Base-by-base conservation (phyloP, 768 basidiomycete genomes). In the Vishniacozyma victoriae region DNA sequence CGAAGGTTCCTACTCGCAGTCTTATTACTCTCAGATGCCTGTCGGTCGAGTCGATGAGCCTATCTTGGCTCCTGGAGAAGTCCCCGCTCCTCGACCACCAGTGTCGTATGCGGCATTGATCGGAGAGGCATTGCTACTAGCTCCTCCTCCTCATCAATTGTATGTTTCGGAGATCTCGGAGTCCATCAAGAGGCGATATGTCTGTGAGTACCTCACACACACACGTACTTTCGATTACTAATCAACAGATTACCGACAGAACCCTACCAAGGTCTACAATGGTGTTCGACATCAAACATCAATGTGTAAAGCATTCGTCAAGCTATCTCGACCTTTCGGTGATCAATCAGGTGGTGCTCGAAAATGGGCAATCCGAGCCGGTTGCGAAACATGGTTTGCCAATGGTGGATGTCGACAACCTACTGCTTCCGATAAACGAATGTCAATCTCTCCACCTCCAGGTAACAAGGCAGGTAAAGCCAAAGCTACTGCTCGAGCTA, bases 201-300 rank as follows among this genome's bases (percentile, higher is more conserved):
- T 62, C 26, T 64, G 66, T 68, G 46, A 61, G 66, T 68, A 38
- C 18, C 13, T 15, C 37, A 18, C 33, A 9, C n/a, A 33, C 9
- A 9, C 9, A 33, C 29, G 29, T 33, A n/a, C 9, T n/a, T 33
- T 33, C 9, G 29, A 11, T 33, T 26, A 37, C 50, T 57, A 25
- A 54, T 31, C 14, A 19, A 1, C 42, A 68, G 66, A 64, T 51
- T 68, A 68, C 46, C 62, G 66, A 24, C 66, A 68, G 35, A 64
- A 72, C 60, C 68, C 70, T 2, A 54, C 64, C 31, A 61, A 70
- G 47, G 62, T 72, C 37, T 72, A 72, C 62, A 69, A 72, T 55
- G 70, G 70, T 14, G 62, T 72, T 35, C 59, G 70, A 23, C 70
- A 72, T 51, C 62, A 64, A 43, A 67, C 69, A 0, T 68, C 68